These are phyloP conservation scores for Botrytis elliptica DNA, from an alignment of 2,329 filamentous ascomycete genomes.

Conservation along the genomic window DNA sequence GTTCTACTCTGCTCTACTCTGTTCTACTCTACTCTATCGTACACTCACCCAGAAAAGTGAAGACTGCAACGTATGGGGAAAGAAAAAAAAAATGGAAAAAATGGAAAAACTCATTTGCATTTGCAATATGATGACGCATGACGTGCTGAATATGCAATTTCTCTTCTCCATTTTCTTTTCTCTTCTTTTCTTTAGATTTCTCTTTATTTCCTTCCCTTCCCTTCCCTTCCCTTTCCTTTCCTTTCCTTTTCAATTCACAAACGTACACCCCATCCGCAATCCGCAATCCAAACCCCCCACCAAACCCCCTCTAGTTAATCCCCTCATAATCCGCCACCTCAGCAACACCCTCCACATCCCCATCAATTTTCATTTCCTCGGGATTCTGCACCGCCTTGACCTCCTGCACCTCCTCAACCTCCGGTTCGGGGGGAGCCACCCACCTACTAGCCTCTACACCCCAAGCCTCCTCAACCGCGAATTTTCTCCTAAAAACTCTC, in stretches of 20 bases:
- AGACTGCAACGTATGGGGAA: background rate
- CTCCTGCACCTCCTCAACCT: constrained; percentile 15
- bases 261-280: background rate
- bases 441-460: constrained; percentile 43
- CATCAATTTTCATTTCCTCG: constrained; percentile 13
- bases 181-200: too few species aligned
- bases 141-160: background rate
- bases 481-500: constrained; percentile 77
- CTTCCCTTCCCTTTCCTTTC: background rate
- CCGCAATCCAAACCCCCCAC: background rate
- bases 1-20: background rate
- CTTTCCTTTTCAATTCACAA: background rate
- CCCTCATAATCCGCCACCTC: background rate
- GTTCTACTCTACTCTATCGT: background rate
- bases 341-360: background rate
- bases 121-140: background rate
- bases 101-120: background rate
- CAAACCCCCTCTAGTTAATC: background rate
- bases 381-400: background rate
- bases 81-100: too few species aligned
- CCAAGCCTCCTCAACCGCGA: constrained; percentile 79
- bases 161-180: background rate
- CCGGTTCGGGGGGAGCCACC: constrained; percentile 18
- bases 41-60: background rate
- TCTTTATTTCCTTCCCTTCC: background rate